Conservation (phyloP, 371 early-diverging fungal genomes). For the Umbelopsis sp. region DNA sequence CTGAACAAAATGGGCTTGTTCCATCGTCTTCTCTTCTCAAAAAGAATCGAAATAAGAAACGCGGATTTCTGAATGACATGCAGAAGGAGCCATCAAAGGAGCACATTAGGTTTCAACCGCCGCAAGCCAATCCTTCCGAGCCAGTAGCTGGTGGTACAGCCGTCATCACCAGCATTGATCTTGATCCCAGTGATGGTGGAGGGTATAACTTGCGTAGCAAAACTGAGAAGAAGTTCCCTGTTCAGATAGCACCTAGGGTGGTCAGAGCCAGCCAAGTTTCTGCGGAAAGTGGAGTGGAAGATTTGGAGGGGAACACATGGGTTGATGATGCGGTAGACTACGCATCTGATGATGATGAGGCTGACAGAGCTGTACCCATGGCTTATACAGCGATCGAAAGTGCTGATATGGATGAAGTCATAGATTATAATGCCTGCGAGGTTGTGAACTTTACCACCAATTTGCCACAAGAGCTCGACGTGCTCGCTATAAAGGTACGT, state of each 20-base stretch:
- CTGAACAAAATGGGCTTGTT: background rate
- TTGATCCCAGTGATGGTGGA: background rate
- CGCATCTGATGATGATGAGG: background rate
- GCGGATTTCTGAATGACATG: background rate
- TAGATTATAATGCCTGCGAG: conserved; percentile 5
- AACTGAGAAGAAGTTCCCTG: conserved; percentile 3
- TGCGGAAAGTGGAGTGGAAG: conserved; percentile 1
- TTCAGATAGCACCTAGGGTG: background rate
- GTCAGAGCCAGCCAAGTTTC: background rate
- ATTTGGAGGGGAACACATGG: conserved; percentile 10
- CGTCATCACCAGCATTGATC: background rate
- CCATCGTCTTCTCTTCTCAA: background rate
- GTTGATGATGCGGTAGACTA: background rate
- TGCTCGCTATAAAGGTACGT: conserved; percentile 12
- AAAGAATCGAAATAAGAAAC: conserved; percentile 6
- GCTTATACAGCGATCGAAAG: background rate
- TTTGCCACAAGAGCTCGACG: conserved; percentile 5
- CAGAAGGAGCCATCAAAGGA: background rate
- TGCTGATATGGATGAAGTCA: conserved; percentile 8
- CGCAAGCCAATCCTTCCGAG: background rate
- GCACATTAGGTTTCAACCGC: background rate
- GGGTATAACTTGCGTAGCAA: background rate
- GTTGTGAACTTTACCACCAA: conserved; percentile 6
- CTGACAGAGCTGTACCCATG: background rate
- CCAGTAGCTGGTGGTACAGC: background rate